phyloP scores from a whole-genome alignment of 2,329 filamentous ascomycete species.

The Aspergillus fischeri region DNA sequence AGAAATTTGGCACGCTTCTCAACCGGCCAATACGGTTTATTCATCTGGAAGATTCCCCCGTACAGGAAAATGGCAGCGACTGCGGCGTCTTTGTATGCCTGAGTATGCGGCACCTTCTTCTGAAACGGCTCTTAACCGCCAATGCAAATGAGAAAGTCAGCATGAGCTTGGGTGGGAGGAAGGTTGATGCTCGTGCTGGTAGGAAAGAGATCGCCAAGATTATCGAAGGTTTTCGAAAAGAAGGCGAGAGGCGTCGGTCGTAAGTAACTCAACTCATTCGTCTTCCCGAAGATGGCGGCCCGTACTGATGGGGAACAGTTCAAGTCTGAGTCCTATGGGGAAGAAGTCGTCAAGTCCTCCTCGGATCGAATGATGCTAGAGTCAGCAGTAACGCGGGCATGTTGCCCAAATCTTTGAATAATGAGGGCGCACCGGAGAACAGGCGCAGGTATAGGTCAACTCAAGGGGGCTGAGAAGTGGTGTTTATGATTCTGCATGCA shows the following conservation, averaged over 20 bases:
- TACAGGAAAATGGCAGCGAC: conserved; percentile 88
- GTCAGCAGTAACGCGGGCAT: neutral
- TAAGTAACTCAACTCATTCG: conserved; percentile 45
- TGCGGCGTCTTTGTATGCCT: conserved; percentile 96
- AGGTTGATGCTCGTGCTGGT: conserved; percentile 73
- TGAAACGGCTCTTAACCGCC: conserved; percentile 75
- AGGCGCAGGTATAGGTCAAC: neutral
- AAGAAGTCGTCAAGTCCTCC: conserved; percentile 22
- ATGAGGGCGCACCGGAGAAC: neutral
- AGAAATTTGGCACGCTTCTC: conserved; percentile 67
- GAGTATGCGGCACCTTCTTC: conserved; percentile 86
- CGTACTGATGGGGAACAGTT: conserved; percentile 2
- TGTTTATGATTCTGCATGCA: neutral
- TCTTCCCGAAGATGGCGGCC: conserved; percentile 1
- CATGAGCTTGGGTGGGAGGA: conserved; percentile 86
- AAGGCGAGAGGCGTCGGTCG: conserved; percentile 80
- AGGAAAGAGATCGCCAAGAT: conserved; percentile 89
- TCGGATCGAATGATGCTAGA: conserved; percentile 16
- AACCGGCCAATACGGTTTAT: conserved; percentile 65
- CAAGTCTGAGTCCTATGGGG: conserved; percentile 20
- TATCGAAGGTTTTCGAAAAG: conserved; percentile 80
- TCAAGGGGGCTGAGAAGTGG: neutral
- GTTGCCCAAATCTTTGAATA: neutral
- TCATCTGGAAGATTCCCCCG: conserved; percentile 77
- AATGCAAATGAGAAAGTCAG: conserved; percentile 81